phyloP scores from a whole-genome alignment of 371 early-diverging fungal species.

The Gilbertella persicaria region DNA sequence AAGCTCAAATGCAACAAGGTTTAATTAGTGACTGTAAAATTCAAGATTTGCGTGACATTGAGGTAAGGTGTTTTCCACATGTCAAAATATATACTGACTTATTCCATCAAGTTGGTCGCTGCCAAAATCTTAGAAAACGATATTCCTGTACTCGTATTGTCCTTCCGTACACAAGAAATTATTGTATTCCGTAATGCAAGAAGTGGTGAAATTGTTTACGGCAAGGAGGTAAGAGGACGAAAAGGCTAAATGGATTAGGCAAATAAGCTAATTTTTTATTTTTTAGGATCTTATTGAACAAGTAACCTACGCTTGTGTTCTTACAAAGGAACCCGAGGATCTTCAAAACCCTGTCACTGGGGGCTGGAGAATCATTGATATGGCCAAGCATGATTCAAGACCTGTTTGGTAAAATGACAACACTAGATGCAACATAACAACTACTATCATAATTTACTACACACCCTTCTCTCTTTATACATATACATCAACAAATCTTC shows the following conservation, averaged over 20 bases:
- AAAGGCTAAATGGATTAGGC: too few relatives aligned
- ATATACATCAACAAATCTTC: too few relatives aligned
- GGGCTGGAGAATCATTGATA: constrained; percentile 92
- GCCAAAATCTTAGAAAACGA: constrained; percentile 92
- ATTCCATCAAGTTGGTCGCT: constrained; percentile 53
- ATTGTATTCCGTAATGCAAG: constrained; percentile 88
- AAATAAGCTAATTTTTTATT: not conserved
- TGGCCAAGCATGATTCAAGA: constrained; percentile 80
- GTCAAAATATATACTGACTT: not conserved
- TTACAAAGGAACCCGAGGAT: constrained; percentile 87
- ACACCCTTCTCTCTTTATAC: not conserved
- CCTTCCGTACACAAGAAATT: constrained; percentile 94
- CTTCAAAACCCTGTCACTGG: constrained; percentile 84
- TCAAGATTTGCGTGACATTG: constrained; percentile 90
- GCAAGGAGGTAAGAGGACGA: constrained; percentile 72
- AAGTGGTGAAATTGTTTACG: constrained; percentile 83
- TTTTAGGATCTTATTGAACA: constrained; percentile 81
- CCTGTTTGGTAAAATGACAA: constrained; percentile 57
- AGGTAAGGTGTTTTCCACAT: constrained; percentile 44
- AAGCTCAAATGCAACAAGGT: constrained; percentile 85
- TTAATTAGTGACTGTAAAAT: constrained; percentile 91
- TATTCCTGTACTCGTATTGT: constrained; percentile 85
- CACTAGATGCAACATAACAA: not conserved
- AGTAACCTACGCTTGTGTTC: constrained; percentile 83
- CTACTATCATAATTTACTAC: too few relatives aligned